Evolutionary conservation across 768 basidiomycete genomes (phyloP).

Genomic region (Termitomyces eurrhizus): DNA sequence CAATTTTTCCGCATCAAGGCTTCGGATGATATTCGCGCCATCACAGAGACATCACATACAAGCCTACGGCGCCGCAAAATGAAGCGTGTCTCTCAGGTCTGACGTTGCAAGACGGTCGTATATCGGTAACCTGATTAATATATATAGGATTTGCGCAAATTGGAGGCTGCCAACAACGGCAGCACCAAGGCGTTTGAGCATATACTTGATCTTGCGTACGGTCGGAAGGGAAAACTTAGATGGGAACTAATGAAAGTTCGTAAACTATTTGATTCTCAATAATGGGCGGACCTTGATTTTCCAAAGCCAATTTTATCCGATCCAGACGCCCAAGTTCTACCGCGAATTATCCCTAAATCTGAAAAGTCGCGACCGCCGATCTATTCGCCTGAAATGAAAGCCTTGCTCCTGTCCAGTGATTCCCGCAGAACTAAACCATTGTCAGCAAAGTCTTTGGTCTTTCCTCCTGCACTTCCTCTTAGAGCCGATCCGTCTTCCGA

Average conservation of each 20-base stretch:
- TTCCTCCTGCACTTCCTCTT: constrained; percentile 54
- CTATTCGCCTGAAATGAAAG: constrained; percentile 57
- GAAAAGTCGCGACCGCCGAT: constrained; percentile 59
- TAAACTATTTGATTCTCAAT: neutral
- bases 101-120: neutral
- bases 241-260: constrained; percentile 66
- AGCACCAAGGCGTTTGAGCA: constrained; percentile 46
- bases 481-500: constrained; percentile 54
- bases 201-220: constrained; percentile 70
- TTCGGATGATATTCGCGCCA: constrained; percentile 51
- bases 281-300: neutral
- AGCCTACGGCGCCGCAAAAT: constrained; percentile 35
- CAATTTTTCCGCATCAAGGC: constrained; percentile 62
- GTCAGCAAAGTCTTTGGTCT: constrained; percentile 31
- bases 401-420: constrained; percentile 53
- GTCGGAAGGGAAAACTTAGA: constrained; percentile 66
- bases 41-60: constrained; percentile 31
- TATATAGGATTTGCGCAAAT: constrained; percentile 46
- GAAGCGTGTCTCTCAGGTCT: constrained; percentile 52
- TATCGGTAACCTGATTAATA: constrained; percentile 1
- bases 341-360: constrained; percentile 46
- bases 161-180: constrained; percentile 54
- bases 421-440: constrained; percentile 48
- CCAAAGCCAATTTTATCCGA: constrained; percentile 53
- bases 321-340: constrained; percentile 35